phyloP scores from a whole-genome alignment of 108 stramenopile genomes.

The Nannochloropsis gaditana region DNA sequence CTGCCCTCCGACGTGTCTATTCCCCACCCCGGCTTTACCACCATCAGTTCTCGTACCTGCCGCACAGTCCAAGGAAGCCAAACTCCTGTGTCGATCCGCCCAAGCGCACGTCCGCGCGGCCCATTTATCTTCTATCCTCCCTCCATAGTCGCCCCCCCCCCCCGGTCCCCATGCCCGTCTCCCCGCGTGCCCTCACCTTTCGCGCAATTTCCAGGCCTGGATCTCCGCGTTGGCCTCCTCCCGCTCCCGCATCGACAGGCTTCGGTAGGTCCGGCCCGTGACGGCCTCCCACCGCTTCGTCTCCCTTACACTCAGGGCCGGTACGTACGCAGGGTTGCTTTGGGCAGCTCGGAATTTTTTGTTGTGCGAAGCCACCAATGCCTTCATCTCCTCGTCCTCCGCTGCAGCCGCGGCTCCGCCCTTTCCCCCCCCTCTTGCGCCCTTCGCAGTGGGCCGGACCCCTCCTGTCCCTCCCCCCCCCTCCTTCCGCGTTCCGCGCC shows the following conservation, averaged over 20 bases:
- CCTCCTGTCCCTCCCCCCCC: too few relatives aligned
- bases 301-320: not conserved
- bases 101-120: too few relatives aligned
- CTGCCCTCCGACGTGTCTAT: too few relatives aligned
- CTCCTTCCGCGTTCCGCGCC: too few relatives aligned
- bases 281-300: not conserved
- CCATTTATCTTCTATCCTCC: too few relatives aligned
- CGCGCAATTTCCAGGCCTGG: not conserved
- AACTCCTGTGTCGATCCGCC: too few relatives aligned
- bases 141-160: too few relatives aligned
- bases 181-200: not conserved
- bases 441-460: too few relatives aligned
- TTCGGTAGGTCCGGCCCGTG: not conserved
- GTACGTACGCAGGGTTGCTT: not conserved
- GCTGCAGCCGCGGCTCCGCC: not conserved
- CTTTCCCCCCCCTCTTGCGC: not conserved
- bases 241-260: not conserved
- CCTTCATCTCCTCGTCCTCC: conserved; percentile 19
- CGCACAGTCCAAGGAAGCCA: too few relatives aligned
- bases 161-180: too few relatives aligned
- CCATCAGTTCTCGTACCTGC: too few relatives aligned
- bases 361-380: not conserved
- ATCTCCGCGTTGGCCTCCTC: not conserved
- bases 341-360: not conserved
- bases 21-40: too few relatives aligned